Conservation (phyloP, 371 early-diverging fungal genomes). For the Amoeboaphelidium occidentale region DNA sequence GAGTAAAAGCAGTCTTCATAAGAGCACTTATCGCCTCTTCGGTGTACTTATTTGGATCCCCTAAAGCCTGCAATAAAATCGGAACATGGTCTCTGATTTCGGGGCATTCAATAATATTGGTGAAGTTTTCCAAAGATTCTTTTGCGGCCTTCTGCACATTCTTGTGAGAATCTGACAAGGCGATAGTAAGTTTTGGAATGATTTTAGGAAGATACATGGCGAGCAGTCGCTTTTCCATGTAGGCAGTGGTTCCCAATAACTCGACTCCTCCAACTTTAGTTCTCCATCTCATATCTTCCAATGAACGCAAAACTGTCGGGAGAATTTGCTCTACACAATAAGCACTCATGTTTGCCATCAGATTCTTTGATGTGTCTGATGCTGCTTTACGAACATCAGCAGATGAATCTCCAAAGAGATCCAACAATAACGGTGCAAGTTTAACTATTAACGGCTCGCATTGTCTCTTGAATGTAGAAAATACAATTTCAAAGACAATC, state of each 20-base stretch:
- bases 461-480: slow-evolving; percentile 55
- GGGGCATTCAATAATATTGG: slow-evolving; percentile 84
- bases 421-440: slow-evolving; percentile 59
- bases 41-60: slow-evolving; percentile 68
- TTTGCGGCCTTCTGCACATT: slow-evolving; percentile 76
- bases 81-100: slow-evolving; percentile 83
- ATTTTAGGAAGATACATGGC: slow-evolving; percentile 66
- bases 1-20: slow-evolving; percentile 76
- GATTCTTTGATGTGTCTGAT: slow-evolving; percentile 62
- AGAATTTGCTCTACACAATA: slow-evolving; percentile 87
- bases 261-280: slow-evolving; percentile 87
- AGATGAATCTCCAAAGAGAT: slow-evolving; percentile 62
- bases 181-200: slow-evolving; percentile 71
- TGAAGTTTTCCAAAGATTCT: slow-evolving; percentile 59
- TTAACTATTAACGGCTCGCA: slow-evolving; percentile 95
- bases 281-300: slow-evolving; percentile 78
- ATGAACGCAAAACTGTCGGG: slow-evolving; percentile 59
- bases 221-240: slow-evolving; percentile 84
- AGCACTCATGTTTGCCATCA: slow-evolving; percentile 85
- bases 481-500: slow-evolving; percentile 74
- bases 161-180: slow-evolving; percentile 70
- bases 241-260: slow-evolving; percentile 85
- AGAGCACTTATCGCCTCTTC: slow-evolving; percentile 51
- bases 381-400: slow-evolving; percentile 78
- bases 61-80: slow-evolving; percentile 53